Evolutionary conservation across 1,284 basidiomycete species (phyloP).

Genomic region (Golubevia sp.): DNA sequence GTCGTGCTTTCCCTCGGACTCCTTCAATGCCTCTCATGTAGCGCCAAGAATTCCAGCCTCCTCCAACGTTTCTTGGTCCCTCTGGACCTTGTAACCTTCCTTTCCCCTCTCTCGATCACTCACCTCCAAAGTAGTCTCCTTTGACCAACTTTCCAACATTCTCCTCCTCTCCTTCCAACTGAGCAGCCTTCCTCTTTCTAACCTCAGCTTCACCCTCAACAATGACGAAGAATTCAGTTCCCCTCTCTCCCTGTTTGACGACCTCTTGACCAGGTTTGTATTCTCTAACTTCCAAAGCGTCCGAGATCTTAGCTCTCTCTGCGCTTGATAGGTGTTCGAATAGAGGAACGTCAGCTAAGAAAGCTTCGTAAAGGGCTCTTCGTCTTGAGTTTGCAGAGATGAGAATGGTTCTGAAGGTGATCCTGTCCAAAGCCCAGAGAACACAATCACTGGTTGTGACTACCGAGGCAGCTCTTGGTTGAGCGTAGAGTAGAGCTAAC

Average conservation of each 20-base stretch:
- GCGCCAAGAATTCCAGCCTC: no score
- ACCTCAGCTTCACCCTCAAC: slow-evolving; percentile 89
- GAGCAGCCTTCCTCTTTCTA: slow-evolving; percentile 70
- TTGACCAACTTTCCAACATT: slow-evolving; percentile 76
- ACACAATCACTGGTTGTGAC: slow-evolving; percentile 79
- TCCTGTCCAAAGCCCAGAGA: slow-evolving; percentile 92
- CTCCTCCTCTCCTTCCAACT: slow-evolving; percentile 15
- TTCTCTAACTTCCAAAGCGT: slow-evolving; percentile 83
- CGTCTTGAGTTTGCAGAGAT: slow-evolving; percentile 66
- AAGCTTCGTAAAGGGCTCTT: slow-evolving; percentile 92
- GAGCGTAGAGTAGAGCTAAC: slow-evolving; percentile 95
- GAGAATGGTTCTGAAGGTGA: slow-evolving; percentile 98
- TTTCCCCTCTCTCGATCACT: slow-evolving; percentile 5
- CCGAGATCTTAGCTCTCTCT: slow-evolving; percentile 94
- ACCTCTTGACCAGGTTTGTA: slow-evolving; percentile 84
- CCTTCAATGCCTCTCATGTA: no score
- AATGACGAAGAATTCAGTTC: slow-evolving; percentile 95
- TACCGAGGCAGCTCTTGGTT: slow-evolving; percentile 91
- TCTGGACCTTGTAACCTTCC: no score
- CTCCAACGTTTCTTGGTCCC: no score
- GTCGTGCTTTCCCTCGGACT: no score
- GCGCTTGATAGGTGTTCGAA: slow-evolving; percentile 81
- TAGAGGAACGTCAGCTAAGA: slow-evolving; percentile 87
- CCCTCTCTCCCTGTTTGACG: slow-evolving; percentile 88
- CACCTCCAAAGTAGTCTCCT: slow-evolving; percentile 96